A percentile compares a stretch with the other conserved stretches of the same genome.
These are phyloP conservation scores for Lotmaria passim DNA, from an alignment of 208 protist species.

Conservation along the genomic window DNA sequence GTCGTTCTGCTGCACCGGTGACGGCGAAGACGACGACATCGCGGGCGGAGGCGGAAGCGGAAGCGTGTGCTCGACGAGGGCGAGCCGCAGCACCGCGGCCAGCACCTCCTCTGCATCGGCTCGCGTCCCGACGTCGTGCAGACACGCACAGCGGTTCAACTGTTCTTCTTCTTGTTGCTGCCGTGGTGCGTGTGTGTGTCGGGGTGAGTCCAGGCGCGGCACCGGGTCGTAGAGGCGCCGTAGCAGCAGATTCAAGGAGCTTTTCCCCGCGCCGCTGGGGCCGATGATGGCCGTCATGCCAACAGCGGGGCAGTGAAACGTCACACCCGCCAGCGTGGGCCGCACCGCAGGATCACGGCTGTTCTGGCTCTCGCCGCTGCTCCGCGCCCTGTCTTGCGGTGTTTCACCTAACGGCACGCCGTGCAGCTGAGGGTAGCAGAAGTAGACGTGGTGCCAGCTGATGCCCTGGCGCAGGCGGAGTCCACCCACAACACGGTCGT, in stretches of 20 bases:
- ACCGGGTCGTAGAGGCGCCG: conserved; percentile 80
- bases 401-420: background rate
- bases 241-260: conserved; percentile 65
- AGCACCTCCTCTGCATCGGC: conserved; percentile 24
- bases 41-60: conserved; percentile 12
- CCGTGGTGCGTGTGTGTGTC: no score
- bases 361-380: no score
- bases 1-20: background rate
- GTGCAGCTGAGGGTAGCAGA: conserved; percentile 68
- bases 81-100: conserved; percentile 33
- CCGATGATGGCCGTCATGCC: conserved; percentile 77
- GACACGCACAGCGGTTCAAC: no score
- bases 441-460: conserved; percentile 58
- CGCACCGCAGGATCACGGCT: conserved; percentile 9
- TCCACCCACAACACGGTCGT: conserved; percentile 51
- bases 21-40: background rate
- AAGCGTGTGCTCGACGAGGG: conserved; percentile 36
- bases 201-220: no score
- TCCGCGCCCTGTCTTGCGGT: background rate
- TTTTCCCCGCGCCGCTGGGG: conserved; percentile 83
- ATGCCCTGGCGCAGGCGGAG: conserved; percentile 49
- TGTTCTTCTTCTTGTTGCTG: no score
- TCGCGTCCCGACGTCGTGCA: background rate
- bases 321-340: conserved; percentile 29
- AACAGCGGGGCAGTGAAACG: conserved; percentile 32